Conservation (phyloP, 2,329 filamentous ascomycete genomes). For the Trichoderma asperellum region DNA sequence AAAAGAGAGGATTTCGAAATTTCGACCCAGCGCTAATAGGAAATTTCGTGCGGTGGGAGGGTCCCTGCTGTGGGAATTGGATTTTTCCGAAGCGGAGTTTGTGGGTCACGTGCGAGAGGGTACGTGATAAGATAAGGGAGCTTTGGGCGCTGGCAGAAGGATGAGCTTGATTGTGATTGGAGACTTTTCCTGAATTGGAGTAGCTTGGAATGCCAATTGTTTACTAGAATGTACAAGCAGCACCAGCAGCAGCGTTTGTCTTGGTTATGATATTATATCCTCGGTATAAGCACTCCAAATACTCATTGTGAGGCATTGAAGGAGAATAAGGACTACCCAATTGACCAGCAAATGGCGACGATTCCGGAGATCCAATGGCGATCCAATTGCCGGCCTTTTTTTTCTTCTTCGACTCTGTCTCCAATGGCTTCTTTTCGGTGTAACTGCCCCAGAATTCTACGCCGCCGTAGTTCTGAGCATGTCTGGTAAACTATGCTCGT, state of each 20-base stretch:
- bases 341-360: neutral
- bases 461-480: neutral
- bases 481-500: neutral
- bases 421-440: neutral
- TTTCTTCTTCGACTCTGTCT: neutral
- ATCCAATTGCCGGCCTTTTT: neutral
- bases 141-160: neutral
- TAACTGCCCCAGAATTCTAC: neutral
- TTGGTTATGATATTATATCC: neutral
- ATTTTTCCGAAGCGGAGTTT: slow-evolving; percentile 33
- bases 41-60: slow-evolving; percentile 28
- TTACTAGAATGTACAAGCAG: too few species aligned
- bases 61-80: slow-evolving; percentile 26
- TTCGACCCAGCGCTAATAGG: neutral
- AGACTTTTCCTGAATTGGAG: neutral
- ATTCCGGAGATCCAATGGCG: neutral
- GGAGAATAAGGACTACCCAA: neutral
- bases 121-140: slow-evolving; percentile 29
- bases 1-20: neutral
- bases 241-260: neutral
- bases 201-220: neutral
- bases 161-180: neutral
- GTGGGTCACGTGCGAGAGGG: slow-evolving; percentile 41
- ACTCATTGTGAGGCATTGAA: neutral
- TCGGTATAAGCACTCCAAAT: neutral